Conservation (phyloP, 2,329 filamentous ascomycete genomes). For the Neofusicoccum laricinum region DNA sequence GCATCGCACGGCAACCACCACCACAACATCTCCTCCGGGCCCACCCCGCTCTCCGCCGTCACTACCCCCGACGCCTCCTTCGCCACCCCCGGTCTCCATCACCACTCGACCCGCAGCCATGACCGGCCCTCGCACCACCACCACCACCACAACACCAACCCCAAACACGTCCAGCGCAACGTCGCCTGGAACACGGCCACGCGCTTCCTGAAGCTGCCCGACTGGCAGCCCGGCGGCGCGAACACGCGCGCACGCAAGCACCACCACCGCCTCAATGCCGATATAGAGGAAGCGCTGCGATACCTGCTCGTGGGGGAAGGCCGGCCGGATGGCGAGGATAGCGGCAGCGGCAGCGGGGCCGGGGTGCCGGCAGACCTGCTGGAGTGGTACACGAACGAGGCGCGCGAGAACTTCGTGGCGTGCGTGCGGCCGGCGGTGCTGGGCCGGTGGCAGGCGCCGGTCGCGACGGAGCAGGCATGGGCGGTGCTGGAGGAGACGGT, state of each 20-base stretch:
- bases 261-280: slow-evolving; percentile 22
- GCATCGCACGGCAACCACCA: background rate
- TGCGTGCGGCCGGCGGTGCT: slow-evolving; percentile 28
- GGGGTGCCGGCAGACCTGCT: slow-evolving; percentile 29
- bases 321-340: slow-evolving; percentile 17
- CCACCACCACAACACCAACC: background rate
- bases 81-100: background rate
- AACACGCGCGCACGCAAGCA: slow-evolving; percentile 20
- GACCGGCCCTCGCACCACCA: slow-evolving; percentile 25
- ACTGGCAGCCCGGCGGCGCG: slow-evolving; percentile 22
- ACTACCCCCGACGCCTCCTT: background rate
- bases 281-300: slow-evolving; percentile 34
- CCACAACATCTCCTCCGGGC: slow-evolving; percentile 31
- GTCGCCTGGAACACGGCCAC: slow-evolving; percentile 48
- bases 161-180: slow-evolving; percentile 30
- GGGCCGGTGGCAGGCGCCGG: slow-evolving; percentile 30
- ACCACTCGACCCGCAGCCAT: slow-evolving; percentile 29
- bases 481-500: slow-evolving; percentile 36
- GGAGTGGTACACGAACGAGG: slow-evolving; percentile 48
- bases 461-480: slow-evolving; percentile 24
- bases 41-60: slow-evolving; percentile 16
- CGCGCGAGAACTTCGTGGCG: slow-evolving; percentile 40
- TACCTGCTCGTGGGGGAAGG: slow-evolving; percentile 36
- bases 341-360: background rate
- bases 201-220: slow-evolving; percentile 37